Evolutionary conservation across 2,329 filamentous ascomycete genomes (phyloP).

Genomic region (Davidsoniella eucalypti): DNA sequence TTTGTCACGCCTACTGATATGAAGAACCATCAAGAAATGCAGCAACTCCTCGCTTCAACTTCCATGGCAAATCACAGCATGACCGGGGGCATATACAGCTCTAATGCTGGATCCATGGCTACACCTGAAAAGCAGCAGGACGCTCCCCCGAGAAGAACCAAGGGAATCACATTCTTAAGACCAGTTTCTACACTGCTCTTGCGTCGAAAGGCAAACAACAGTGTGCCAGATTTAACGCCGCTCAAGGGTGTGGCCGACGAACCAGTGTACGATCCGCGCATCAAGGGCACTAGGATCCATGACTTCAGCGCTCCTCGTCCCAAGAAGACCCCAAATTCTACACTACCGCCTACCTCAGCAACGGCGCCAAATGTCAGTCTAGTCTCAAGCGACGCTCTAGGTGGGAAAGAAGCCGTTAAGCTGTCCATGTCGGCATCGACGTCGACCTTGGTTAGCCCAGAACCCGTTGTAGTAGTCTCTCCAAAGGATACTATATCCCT

Average conservation of each 20-base stretch:
- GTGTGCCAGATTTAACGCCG: slow-evolving; percentile 26
- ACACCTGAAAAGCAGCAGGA: slow-evolving; percentile 20
- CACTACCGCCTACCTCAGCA: slow-evolving; percentile 5
- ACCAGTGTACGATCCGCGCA: slow-evolving; percentile 43
- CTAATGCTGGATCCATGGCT: slow-evolving; percentile 18
- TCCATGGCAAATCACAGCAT: slow-evolving; percentile 20
- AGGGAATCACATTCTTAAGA: slow-evolving; percentile 40
- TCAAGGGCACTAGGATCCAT: slow-evolving; percentile 46
- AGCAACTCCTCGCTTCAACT: slow-evolving; percentile 6
- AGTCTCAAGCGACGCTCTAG: no score
- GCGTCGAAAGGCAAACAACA: slow-evolving; percentile 38
- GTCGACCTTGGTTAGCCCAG: background rate
- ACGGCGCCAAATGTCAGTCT: background rate
- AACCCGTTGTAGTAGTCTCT: background rate
- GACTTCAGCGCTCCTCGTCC: slow-evolving; percentile 47
- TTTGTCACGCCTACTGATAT: slow-evolving; percentile 35
- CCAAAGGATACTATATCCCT: slow-evolving; percentile 2
- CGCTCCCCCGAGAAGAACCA: slow-evolving; percentile 28
- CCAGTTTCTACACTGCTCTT: slow-evolving; percentile 42
- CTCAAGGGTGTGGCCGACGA: slow-evolving; percentile 25
- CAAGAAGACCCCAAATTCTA: slow-evolving; percentile 14
- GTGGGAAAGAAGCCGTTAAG: background rate
- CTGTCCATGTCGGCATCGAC: slow-evolving; percentile 7
- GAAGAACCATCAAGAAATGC: slow-evolving; percentile 20
- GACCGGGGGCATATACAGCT: no score